phyloP scores from a whole-genome alignment of 169 alveolate species.

The Eimeria necatrix region DNA sequence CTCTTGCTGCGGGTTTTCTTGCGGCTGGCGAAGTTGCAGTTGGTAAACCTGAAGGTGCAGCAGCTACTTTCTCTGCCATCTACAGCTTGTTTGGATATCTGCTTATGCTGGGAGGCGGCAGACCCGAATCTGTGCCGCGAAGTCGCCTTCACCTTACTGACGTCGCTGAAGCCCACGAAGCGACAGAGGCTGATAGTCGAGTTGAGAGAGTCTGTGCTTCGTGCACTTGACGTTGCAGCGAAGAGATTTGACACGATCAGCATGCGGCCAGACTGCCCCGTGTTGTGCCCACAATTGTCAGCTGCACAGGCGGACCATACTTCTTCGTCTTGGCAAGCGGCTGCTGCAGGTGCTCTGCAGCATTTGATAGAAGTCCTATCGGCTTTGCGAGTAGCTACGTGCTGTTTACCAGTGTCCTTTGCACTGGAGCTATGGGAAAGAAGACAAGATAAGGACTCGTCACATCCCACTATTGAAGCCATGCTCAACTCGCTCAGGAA shows the following conservation, averaged over 20 bases:
- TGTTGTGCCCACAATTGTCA: background rate
- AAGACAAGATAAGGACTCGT: background rate
- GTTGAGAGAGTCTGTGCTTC: conserved; percentile 18
- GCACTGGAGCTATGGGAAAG: conserved; percentile 69
- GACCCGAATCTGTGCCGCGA: conserved; percentile 22
- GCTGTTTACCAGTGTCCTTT: conserved; percentile 55
- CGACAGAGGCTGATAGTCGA: conserved; percentile 48
- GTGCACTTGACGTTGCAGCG: conserved; percentile 32
- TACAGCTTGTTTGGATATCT: conserved; percentile 56
- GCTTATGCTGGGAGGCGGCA: conserved; percentile 65
- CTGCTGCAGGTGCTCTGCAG: conserved; percentile 63
- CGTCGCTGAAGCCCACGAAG: conserved; percentile 70
- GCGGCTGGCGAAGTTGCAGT: conserved; percentile 64
- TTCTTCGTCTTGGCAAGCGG: conserved; percentile 34
- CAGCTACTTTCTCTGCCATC: conserved; percentile 45
- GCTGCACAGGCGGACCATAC: background rate
- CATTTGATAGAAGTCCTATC: conserved; percentile 56
- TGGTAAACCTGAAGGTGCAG: conserved; percentile 24
- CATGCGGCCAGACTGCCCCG: conserved; percentile 44
- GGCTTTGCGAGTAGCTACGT: conserved; percentile 51
- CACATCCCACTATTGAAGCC: conserved; percentile 22
- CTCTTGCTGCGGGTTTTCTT: conserved; percentile 57
- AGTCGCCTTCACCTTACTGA: conserved; percentile 49
- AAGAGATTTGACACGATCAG: background rate
- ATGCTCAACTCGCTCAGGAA: background rate